Percentiles rank a stretch among this genome's conserved stretches.
Evolutionary conservation across 163 green algal species (phyloP).

Genomic region (Volvox carteri): DNA sequence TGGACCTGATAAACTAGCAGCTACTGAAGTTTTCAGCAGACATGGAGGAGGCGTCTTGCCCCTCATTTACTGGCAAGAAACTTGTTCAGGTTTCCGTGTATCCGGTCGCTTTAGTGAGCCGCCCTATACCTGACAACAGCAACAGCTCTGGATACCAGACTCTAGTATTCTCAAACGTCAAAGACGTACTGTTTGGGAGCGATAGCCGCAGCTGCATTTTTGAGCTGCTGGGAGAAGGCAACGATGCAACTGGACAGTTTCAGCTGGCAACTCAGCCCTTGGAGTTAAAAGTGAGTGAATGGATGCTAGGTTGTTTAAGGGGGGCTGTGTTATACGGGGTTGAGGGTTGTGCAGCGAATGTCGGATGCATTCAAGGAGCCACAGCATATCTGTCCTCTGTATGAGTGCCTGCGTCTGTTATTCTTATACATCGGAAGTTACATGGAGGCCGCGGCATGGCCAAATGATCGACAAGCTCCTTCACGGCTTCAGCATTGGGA

Average conservation of each 20-base stretch:
- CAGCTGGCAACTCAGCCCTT: background rate
- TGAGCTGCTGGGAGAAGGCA: slow-evolving; percentile 24
- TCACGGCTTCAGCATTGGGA: no score
- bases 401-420: no score
- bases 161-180: slow-evolving; percentile 27
- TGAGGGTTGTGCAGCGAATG: no score
- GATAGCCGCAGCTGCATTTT: background rate
- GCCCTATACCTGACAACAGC: background rate
- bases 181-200: slow-evolving; percentile 11
- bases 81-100: background rate
- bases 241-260: background rate
- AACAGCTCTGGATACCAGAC: slow-evolving; percentile 13
- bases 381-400: no score
- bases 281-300: background rate
- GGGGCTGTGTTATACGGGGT: no score
- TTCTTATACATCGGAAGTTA: no score
- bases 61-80: background rate
- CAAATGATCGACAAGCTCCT: no score
- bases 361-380: no score
- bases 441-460: no score
- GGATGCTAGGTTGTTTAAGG: no score
- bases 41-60: background rate
- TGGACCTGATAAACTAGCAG: background rate
- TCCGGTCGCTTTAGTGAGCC: slow-evolving; percentile 4
- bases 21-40: background rate